These are phyloP conservation scores for Pleurotus giganteus DNA, from an alignment of 768 basidiomycete genomes.

Conservation along the genomic window DNA sequence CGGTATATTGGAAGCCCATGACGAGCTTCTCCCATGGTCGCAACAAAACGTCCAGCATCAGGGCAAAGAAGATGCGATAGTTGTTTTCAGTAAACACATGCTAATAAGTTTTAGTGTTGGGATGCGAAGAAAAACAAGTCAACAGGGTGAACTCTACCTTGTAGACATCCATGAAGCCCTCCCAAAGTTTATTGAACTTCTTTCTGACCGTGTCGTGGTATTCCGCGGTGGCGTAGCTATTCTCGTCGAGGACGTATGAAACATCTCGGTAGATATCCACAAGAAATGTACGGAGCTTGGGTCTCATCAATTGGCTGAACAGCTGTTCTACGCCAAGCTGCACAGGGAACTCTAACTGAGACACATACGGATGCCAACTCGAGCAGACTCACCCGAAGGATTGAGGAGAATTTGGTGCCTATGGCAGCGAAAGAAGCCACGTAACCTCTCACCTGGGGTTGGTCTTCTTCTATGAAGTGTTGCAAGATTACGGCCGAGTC, in stretches of 20 bases:
- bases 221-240: constrained; percentile 78
- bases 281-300: constrained; percentile 79
- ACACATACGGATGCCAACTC: neutral
- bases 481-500: constrained; percentile 57
- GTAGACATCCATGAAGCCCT: constrained; percentile 80
- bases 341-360: neutral
- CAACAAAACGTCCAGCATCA: constrained; percentile 85
- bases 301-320: constrained; percentile 92
- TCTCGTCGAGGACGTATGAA: constrained; percentile 87
- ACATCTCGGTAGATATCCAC: constrained; percentile 89
- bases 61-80: constrained; percentile 80
- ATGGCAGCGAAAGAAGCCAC: constrained; percentile 52
- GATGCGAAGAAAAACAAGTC: neutral
- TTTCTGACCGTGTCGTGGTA: constrained; percentile 85
- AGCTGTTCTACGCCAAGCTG: constrained; percentile 89
- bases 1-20: constrained; percentile 78
- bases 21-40: constrained; percentile 94
- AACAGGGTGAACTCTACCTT: constrained; percentile 49
- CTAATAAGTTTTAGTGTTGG: constrained; percentile 36
- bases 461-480: constrained; percentile 63
- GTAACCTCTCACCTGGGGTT: constrained; percentile 43
- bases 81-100: constrained; percentile 86
- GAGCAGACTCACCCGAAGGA: constrained; percentile 58
- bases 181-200: constrained; percentile 89
- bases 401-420: constrained; percentile 63